Evolutionary conservation across 73 alveolate species (phyloP).

Genomic region (Breviolum minutum): DNA sequence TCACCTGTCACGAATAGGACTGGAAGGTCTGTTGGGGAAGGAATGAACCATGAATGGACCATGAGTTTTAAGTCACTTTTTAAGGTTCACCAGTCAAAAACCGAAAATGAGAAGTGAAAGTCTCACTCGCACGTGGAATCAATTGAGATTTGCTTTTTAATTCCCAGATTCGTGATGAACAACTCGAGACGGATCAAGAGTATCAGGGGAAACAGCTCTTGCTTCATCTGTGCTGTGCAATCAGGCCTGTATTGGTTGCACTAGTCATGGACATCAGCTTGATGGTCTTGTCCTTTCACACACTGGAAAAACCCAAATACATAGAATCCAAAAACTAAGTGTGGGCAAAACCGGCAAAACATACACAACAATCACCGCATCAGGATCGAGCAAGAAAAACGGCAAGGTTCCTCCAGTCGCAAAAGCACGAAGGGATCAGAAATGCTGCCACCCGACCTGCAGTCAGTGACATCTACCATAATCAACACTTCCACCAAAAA

Average conservation of each 20-base stretch:
- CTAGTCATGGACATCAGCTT: slow-evolving; percentile 33
- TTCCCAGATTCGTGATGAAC: too few species aligned
- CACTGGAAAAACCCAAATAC: not conserved
- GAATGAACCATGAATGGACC: too few species aligned
- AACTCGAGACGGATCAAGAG: too few species aligned
- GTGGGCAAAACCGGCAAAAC: not conserved
- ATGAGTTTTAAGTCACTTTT: too few species aligned
- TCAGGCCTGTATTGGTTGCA: not conserved
- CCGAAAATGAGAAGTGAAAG: not conserved
- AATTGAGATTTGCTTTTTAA: not conserved
- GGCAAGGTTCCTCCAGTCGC: slow-evolving; percentile 33
- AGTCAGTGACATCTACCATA: not conserved
- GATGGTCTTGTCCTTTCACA: slow-evolving; percentile 34
- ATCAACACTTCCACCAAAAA: not conserved
- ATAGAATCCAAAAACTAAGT: not conserved
- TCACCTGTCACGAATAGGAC: not conserved
- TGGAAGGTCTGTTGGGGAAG: too few species aligned
- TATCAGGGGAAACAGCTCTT: too few species aligned
- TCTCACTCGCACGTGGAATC: not conserved
- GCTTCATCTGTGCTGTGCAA: not conserved
- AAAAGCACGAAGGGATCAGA: slow-evolving; percentile 67
- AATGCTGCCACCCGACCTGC: slow-evolving; percentile 62
- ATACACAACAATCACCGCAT: not conserved
- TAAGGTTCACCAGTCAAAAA: too few species aligned
- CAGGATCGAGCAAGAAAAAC: not conserved